A percentile compares a stretch with the other conserved stretches of the same genome.
Conservation (phyloP, 2,329 filamentous ascomycete genomes). For the Diaporthe sp. region DNA sequence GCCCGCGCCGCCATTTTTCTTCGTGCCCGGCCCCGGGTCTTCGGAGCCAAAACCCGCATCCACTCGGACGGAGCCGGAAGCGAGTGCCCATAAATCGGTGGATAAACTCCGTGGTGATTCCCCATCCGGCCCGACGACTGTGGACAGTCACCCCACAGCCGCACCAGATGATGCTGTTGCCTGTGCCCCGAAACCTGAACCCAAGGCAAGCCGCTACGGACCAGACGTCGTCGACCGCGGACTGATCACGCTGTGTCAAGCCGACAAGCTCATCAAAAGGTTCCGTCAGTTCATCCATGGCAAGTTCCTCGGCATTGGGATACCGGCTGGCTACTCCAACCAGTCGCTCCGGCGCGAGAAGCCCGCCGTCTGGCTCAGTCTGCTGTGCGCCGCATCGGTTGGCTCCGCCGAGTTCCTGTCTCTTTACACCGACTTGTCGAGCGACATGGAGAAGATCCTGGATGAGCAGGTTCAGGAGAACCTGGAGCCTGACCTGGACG, state of each 20-base stretch:
- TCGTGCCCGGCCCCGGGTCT: not conserved
- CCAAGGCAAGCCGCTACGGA: too few species aligned
- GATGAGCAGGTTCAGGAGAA: not conserved
- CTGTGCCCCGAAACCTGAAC: not conserved
- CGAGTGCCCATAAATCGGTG: not conserved
- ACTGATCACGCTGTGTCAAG: constrained; percentile 15
- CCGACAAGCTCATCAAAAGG: constrained; percentile 23
- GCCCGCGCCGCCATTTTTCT: not conserved
- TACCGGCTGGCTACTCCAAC: constrained; percentile 8
- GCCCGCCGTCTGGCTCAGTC: constrained; percentile 38
- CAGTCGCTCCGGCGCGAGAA: constrained; percentile 19
- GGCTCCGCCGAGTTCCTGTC: constrained; percentile 26
- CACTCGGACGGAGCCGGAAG: not conserved
- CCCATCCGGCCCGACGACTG: not conserved
- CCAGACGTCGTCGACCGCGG: constrained; percentile 38
- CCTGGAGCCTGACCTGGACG: constrained; percentile 25
- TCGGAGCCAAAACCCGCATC: not conserved
- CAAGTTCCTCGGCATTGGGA: constrained; percentile 19
- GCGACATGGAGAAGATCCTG: constrained; percentile 20
- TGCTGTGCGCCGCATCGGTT: constrained; percentile 36
- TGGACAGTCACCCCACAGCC: not conserved
- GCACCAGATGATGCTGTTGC: not conserved
- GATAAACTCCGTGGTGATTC: not conserved
- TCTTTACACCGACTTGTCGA: not conserved
- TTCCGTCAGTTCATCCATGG: constrained; percentile 30